phyloP scores from a whole-genome alignment of 108 stramenopile genomes.

The Aureococcus anophagefferens region DNA sequence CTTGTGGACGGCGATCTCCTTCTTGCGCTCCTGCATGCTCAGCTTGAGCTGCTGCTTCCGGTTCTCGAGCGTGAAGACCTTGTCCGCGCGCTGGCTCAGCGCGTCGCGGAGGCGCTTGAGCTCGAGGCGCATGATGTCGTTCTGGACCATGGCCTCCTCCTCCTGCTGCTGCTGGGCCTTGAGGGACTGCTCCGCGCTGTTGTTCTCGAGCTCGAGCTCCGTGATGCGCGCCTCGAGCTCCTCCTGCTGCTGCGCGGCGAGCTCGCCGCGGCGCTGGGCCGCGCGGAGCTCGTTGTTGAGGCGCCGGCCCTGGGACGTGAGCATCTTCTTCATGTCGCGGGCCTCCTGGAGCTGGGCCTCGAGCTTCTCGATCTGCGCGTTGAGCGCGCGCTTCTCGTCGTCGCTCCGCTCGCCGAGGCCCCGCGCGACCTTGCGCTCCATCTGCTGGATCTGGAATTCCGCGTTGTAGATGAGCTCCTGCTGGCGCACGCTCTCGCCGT shows the following conservation, averaged over 20 bases:
- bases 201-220: slow-evolving; percentile 55
- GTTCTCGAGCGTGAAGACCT: slow-evolving; percentile 57
- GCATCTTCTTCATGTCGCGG: slow-evolving; percentile 40
- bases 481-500: slow-evolving; percentile 51
- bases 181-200: slow-evolving; percentile 45
- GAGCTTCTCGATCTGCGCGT: slow-evolving; percentile 44
- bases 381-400: slow-evolving; percentile 58
- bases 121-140: slow-evolving; percentile 65
- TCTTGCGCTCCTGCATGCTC: slow-evolving; percentile 55
- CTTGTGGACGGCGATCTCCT: slow-evolving; percentile 38
- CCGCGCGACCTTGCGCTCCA: slow-evolving; percentile 69
- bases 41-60: slow-evolving; percentile 49
- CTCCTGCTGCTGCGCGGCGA: slow-evolving; percentile 20
- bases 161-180: slow-evolving; percentile 28
- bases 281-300: slow-evolving; percentile 51
- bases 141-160: slow-evolving; percentile 57
- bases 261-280: slow-evolving; percentile 32
- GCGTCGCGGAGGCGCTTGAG: slow-evolving; percentile 54
- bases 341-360: slow-evolving; percentile 43
- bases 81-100: slow-evolving; percentile 48
- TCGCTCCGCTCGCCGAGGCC: slow-evolving; percentile 64
- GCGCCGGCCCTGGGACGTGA: slow-evolving; percentile 46
- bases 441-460: slow-evolving; percentile 72
- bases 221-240: slow-evolving; percentile 31
- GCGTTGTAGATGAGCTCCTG: slow-evolving; percentile 66